phyloP scores from a whole-genome alignment of 371 early-diverging fungal species.

The Phascolomyces articulosus region DNA sequence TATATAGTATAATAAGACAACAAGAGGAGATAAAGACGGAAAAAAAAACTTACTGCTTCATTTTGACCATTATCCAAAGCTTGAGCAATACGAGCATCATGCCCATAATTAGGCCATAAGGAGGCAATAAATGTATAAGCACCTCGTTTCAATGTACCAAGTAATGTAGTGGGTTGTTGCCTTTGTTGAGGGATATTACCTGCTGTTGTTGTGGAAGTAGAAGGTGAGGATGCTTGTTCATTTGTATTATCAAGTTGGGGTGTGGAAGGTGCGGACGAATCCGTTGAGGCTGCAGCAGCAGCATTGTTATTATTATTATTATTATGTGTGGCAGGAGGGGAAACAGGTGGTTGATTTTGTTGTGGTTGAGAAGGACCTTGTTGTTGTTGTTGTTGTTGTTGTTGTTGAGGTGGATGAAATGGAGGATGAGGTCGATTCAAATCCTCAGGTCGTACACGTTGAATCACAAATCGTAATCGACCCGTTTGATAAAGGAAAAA shows the following conservation, averaged over 20 bases:
- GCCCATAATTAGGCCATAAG: slow-evolving; percentile 48
- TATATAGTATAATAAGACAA: too few relatives aligned
- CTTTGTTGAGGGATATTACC: too few relatives aligned
- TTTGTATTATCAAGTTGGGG: not conserved
- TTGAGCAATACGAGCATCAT: slow-evolving; percentile 43
- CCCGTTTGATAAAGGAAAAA: slow-evolving; percentile 53
- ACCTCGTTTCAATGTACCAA: slow-evolving; percentile 34
- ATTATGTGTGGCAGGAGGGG: not conserved
- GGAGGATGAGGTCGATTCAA: slow-evolving; percentile 4
- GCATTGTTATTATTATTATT: not conserved
- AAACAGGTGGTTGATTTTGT: not conserved
- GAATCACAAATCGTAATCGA: slow-evolving; percentile 40
- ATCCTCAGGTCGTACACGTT: slow-evolving; percentile 34
- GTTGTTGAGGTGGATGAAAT: slow-evolving; percentile 8
- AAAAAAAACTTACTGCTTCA: slow-evolving; percentile 17
- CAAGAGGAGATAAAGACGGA: too few relatives aligned
- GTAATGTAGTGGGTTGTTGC: slow-evolving; percentile 12
- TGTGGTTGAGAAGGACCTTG: slow-evolving; percentile 16
- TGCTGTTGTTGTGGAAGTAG: not conserved
- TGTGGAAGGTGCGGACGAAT: not conserved
- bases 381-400: not conserved
- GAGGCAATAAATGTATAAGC: slow-evolving; percentile 44
- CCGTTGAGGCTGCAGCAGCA: not conserved
- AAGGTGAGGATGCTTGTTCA: not conserved
- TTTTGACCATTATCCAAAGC: slow-evolving; percentile 43